Base-by-base conservation (phyloP, 1,284 basidiomycete species). In the Cryptococcus depauperatus region DNA sequence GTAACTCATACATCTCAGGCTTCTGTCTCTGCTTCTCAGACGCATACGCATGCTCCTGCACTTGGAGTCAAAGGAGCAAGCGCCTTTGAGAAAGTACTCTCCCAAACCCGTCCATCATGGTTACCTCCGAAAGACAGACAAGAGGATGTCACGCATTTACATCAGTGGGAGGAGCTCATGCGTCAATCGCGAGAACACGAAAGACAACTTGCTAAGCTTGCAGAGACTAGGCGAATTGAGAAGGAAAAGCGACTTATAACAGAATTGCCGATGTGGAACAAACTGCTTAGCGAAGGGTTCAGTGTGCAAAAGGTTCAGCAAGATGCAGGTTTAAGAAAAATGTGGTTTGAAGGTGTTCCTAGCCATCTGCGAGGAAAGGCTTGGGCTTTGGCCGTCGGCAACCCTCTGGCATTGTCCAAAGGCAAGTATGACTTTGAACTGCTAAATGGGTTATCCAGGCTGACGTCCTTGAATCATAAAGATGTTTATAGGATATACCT, bases 271-370 rank as follows among this genome's bases (percentile, higher is more conserved):
- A 46, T 51, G 6, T 72, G 70, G 70, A 66, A 70, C 32, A 41
- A 48, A 1, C 33, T 68, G 44, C 51, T 72, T 23, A 13, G 13
- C 13, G 43, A 41, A 14, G 52, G 48, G 25, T 65, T 61, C 39
- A 52, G 40, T 14, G 51, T 47, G n/a, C 39, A 25, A 4, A 63
- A 51, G 33, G 48, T 64, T 26, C 50, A 46, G n/a, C 43, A 30
- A 1, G 58, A 68, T 50, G 38, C 78, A 0, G 68, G 68, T 1
- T 70, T 93, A 42, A 77, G 85, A 34, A 78, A 76, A 57, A 60
- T 96, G 14, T 98, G 93, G 93, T 93, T 91, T 83, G 77, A 79
- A 37, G 93, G 93, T 6, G 83, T 92, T 43, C 93, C 93, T 0
- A 80, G 83, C 0, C 85, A 86, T 64, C 72, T 93, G 44, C 77